Evolutionary conservation across 2,329 filamentous ascomycete species (phyloP), one percentile per base, ranked within the genome.

Genomic region (Colletotrichum sp.): DNA sequence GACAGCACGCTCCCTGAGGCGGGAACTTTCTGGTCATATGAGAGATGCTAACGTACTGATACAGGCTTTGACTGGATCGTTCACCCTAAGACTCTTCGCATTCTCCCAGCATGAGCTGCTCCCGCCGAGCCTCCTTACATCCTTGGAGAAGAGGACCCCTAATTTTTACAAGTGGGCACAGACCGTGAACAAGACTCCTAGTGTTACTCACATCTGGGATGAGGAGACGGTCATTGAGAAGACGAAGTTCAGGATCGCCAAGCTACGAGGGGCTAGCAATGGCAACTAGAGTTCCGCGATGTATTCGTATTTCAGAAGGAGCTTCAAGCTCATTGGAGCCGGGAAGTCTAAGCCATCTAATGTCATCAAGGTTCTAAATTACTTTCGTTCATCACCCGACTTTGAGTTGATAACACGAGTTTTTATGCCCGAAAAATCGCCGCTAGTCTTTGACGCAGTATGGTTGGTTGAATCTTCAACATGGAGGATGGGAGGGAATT

Each of bases 91-190:
- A 3, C 81, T 93, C 24, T 86, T 92, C 60, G 83, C 86, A 2
- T 87, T 91, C 32, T 80, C 88, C 1, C 91, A 92, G 80, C 85
- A 90, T 26, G 87, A 86, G 2, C 74, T 95, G 18, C 82, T 91
- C 71, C 92, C 91, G 1, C 65, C 80, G 69, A 88, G 82, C 28
- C 82, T 92, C 71, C 80, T 84, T 63, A 82, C 84, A 65, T 86
- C 84, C 24, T 84, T 93, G 71, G 85, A 86, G 73, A 83, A 89
- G 74, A 87, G 87, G 72, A 85, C 93, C n/a, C 94, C 94, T 2
- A 90, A 89, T 72, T 95, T 94, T 82, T 89, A 88, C 80, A 91
- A 89, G 78, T 96, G 94, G 94, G 91, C 90, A 0, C 85, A 91
- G 74, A 89, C 88, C 2, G 89, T 93, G 4, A 83, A 88, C 7